Conservation (phyloP, 169 alveolate species). For the Toxoplasma gondii region DNA sequence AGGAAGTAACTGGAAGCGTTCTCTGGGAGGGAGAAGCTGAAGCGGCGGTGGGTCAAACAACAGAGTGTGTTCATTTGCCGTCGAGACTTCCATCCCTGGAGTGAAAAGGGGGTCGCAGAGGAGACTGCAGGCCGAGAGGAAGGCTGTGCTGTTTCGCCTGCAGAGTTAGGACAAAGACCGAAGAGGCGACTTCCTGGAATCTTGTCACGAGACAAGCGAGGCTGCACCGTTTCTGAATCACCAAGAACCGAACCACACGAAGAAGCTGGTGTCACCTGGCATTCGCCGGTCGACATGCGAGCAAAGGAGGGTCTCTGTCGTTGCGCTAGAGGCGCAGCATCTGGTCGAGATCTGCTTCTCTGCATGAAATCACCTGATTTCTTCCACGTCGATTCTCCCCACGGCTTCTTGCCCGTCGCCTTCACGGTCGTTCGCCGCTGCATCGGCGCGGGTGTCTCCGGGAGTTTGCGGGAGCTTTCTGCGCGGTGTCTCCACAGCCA, state of each 20-base stretch:
- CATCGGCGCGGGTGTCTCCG: not conserved
- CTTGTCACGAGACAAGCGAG: too few species aligned
- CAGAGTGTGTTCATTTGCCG: not conserved
- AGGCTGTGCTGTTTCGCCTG: not conserved
- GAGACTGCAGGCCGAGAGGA: not conserved
- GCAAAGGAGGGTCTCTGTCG: not conserved
- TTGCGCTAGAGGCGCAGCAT: not conserved
- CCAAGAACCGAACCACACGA: too few species aligned
- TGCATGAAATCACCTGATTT: not conserved
- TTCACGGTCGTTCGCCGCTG: not conserved
- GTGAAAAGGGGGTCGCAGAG: not conserved
- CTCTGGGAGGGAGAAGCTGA: constrained; percentile 32
- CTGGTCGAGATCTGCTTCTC: not conserved
- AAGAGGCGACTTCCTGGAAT: too few species aligned
- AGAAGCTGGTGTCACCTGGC: not conserved
- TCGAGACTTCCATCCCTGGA: not conserved
- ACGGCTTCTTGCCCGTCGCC: not conserved
- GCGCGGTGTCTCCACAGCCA: not conserved
- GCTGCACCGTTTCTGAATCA: too few species aligned
- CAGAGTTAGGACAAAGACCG: not conserved
- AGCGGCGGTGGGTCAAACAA: not conserved
- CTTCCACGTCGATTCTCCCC: not conserved
- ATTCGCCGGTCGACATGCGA: too few species aligned
- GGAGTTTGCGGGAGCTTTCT: not conserved
- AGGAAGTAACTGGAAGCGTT: constrained; percentile 14